phyloP scores from a whole-genome alignment of 1,284 basidiomycete species.

The Ustilago lituana region DNA sequence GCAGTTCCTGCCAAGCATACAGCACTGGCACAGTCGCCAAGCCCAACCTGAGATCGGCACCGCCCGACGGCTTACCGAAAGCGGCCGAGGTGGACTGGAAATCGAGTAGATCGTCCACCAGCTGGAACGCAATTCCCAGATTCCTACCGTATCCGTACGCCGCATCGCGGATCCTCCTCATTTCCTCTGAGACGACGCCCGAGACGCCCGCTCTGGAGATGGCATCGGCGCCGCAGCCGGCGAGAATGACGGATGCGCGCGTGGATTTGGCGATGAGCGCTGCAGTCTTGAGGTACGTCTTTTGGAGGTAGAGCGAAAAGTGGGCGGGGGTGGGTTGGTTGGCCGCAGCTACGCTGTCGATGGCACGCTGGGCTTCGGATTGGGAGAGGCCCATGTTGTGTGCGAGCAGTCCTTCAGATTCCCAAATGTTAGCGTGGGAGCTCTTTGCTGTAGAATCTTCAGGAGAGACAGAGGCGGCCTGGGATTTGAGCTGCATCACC shows the following conservation, averaged over 20 bases:
- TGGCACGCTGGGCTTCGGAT: conserved; percentile 1
- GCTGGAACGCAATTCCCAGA: conserved; percentile 78
- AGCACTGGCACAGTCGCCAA: conserved; percentile 90
- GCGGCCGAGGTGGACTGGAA: conserved; percentile 76
- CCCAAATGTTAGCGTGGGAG: conserved; percentile 38
- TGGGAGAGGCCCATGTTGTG: conserved; percentile 32
- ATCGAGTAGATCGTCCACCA: conserved; percentile 91
- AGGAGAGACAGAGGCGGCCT: conserved; percentile 31
- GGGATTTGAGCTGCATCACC: conserved; percentile 79
- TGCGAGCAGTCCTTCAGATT: conserved; percentile 34
- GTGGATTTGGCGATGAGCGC: conserved; percentile 94
- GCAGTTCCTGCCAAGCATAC: conserved; percentile 91
- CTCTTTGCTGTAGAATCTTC: conserved; percentile 12
- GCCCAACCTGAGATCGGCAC: conserved; percentile 85
- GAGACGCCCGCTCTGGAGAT: conserved; percentile 68
- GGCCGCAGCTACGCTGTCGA: background rate
- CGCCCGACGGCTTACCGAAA: conserved; percentile 82
- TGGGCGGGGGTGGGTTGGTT: conserved; percentile 70
- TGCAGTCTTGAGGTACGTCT: conserved; percentile 96
- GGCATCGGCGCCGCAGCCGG: conserved; percentile 76
- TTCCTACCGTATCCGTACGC: conserved; percentile 92
- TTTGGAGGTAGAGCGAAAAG: conserved; percentile 89
- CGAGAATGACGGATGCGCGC: conserved; percentile 86
- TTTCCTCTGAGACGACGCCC: conserved; percentile 17
- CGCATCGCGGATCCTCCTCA: conserved; percentile 80